Base-by-base conservation (phyloP, 176 grass and related monocot genomes). In the Oryza nivara region DNA sequence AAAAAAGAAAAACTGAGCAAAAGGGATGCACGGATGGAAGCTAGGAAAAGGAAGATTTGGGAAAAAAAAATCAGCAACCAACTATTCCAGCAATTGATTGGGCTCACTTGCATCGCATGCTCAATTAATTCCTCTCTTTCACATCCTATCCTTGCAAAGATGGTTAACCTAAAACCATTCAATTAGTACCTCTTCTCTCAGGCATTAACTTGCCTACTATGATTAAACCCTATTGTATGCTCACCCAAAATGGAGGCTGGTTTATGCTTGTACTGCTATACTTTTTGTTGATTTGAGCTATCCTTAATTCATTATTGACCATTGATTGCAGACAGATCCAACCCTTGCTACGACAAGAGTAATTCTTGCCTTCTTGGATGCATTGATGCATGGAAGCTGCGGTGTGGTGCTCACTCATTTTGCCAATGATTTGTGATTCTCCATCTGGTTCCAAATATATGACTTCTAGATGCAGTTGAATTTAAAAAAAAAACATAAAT, bases 11-110 rank as follows among this genome's bases (percentile, higher is more conserved):
- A 19, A 4, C 5, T 47, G n/a, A 65, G 3, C 17, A 56, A 8
- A 28, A 46, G 56, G 34, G 11, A 16, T 10, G 11, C 51, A 67
- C 28, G n/a, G 66, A 63, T 48, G 15, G 35, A 48, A 67, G 28
- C 58, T 63, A 4, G 58, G 19, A 58, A 40, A 32, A 6, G 8
- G 67, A 49, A 5, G n/a, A 4, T 32, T 32, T 32, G 30, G 30
- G 6, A 8, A 20, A 9, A 14, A 23, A 23, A 13, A 73, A 45
- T n/a, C 68, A 48, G 47, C 88, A 86, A 80, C 84, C 80, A 90
- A 80, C 64, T 46, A 43, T 90, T 65, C n/a, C 84, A 76, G 89
- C 75, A 68, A 84, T 87, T 90, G 75, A 90, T 87, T 87, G 69
- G 22, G 80, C 11, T 79, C 61, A 36, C 67, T 73, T 86, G 84